Conservation (phyloP, 352 stramenopile species). For the Blastocystis sp. region DNA sequence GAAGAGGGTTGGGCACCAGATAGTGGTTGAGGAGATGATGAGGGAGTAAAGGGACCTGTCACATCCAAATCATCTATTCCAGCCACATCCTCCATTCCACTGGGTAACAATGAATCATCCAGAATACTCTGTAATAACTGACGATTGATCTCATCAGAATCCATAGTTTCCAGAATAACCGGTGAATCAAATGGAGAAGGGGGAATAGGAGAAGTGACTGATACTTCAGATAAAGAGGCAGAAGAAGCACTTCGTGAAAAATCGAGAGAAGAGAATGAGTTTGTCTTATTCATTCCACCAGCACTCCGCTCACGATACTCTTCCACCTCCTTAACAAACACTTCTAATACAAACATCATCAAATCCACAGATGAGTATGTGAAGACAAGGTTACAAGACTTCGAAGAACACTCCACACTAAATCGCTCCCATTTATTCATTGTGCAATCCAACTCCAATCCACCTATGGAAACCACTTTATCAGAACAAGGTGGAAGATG, state of each 20-base stretch:
- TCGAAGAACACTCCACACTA: neutral
- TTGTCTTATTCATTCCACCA: neutral
- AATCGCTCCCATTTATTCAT: slow-evolving; percentile 31
- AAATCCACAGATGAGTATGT: slow-evolving; percentile 5
- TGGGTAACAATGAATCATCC: neutral
- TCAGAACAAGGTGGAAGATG: slow-evolving; percentile 4
- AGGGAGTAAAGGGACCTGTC: neutral
- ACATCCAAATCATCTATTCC: neutral
- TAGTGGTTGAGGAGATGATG: neutral
- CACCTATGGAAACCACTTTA: neutral
- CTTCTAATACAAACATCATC: slow-evolving; percentile 1
- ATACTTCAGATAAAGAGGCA: neutral
- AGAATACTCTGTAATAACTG: neutral
- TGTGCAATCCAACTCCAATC: neutral
- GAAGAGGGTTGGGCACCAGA: no score
- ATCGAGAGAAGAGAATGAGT: slow-evolving; percentile 4
- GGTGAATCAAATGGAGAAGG: neutral
- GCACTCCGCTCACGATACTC: neutral
- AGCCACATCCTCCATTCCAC: neutral
- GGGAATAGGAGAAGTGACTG: neutral
- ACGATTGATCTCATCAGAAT: neutral
- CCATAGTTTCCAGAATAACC: neutral
- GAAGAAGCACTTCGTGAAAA: neutral
- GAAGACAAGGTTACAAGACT: slow-evolving; percentile 21
- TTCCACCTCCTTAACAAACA: neutral